phyloP scores from a whole-genome alignment of 2,329 filamentous ascomycete species.

The Pleurostoma richardsiae region DNA sequence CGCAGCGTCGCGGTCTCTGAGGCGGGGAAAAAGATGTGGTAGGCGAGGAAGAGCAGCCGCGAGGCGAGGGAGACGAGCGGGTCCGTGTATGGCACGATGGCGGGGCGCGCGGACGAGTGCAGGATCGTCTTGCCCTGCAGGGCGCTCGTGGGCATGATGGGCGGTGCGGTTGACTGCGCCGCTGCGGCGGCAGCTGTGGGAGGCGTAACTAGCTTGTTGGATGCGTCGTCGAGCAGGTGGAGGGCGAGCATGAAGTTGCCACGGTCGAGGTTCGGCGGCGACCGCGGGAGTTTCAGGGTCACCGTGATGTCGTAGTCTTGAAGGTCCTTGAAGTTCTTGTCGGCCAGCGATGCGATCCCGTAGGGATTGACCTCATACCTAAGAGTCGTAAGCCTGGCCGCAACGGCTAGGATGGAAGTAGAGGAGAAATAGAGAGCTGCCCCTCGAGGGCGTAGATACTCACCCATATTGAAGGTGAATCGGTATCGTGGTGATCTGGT shows the following conservation, averaged over 20 bases:
- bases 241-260: conserved; percentile 96
- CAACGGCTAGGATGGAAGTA: not conserved
- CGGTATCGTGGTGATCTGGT: conserved; percentile 46
- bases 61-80: conserved; percentile 58
- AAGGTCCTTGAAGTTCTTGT: conserved; percentile 53
- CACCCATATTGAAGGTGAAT: conserved; percentile 57
- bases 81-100: conserved; percentile 75
- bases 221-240: conserved; percentile 51
- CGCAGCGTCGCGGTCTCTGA: conserved; percentile 58
- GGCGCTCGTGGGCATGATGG: conserved; percentile 18
- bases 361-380: conserved; percentile 49
- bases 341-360: conserved; percentile 40
- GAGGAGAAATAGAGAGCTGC: not conserved
- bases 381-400: conserved; percentile 2
- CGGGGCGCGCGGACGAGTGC: conserved; percentile 65
- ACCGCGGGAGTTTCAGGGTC: conserved; percentile 71
- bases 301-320: conserved; percentile 85
- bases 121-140: conserved; percentile 39
- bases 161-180: conserved; percentile 23
- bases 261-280: conserved; percentile 64
- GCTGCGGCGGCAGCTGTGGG: not conserved
- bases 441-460: conserved; percentile 11
- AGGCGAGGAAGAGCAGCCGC: conserved; percentile 58
- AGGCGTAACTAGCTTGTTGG: not conserved
- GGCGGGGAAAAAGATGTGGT: conserved; percentile 63